These are phyloP conservation scores for Paramyrothecium sp. DNA, from an alignment of 2,329 filamentous ascomycete genomes.

Conservation along the genomic window DNA sequence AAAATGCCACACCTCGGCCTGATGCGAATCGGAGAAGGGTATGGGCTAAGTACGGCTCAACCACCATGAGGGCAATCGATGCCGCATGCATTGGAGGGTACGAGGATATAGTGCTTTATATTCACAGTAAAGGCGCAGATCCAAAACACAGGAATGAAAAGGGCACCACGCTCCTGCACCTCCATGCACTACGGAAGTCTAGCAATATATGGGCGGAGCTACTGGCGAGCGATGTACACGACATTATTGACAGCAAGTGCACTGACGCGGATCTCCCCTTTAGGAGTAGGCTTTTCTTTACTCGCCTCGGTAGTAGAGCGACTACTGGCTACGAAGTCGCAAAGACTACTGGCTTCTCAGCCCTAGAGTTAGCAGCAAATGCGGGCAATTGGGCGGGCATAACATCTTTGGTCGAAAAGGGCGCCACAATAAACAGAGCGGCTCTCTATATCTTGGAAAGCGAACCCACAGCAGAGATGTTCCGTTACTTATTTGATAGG, in stretches of 20 bases:
- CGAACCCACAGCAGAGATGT: not conserved
- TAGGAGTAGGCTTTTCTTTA: not conserved
- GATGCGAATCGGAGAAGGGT: not conserved
- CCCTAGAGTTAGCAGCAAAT: not conserved
- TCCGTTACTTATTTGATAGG: not conserved
- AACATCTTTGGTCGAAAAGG: not conserved
- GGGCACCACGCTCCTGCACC: not conserved
- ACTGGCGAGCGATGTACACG: not conserved
- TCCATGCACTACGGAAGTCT: not conserved
- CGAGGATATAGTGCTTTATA: not conserved
- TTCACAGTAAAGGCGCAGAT: not conserved
- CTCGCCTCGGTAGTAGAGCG: too few species aligned
- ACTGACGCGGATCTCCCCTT: not conserved
- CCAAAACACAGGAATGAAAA: not conserved
- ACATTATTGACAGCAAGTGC: not conserved
- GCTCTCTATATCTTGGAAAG: not conserved
- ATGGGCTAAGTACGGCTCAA: not conserved
- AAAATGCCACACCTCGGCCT: not conserved
- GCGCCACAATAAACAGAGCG: not conserved
- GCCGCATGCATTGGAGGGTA: not conserved
- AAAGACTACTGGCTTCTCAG: not conserved
- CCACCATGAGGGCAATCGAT: not conserved
- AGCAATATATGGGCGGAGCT: not conserved
- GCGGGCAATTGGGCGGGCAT: not conserved
- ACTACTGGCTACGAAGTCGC: too few species aligned